Evolutionary conservation across 441 rosid genomes (phyloP), one percentile per base, ranked within the genome.

Genomic region (Adansonia madagascariensis): DNA sequence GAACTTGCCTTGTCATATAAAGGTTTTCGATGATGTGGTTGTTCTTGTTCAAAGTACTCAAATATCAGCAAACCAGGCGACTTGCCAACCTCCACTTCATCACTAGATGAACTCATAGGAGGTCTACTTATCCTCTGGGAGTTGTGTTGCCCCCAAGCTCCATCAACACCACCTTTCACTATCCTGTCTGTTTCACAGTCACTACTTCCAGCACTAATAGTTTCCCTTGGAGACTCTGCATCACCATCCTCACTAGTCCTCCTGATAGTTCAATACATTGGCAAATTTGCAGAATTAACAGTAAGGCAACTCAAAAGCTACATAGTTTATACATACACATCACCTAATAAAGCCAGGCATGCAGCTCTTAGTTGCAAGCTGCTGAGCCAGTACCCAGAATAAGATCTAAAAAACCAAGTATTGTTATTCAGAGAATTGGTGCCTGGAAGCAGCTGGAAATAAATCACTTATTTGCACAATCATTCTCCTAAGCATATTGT

Each of bases 11-110:
- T 85, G 78, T 85, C 89, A 79, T 81, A 85, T 4, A 89, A 76
- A 80, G 91, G 91, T 80, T 80, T 84, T 17, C 91, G 85, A 61
- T 80, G 84, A 83, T 82, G 86, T 11, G 91, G 91, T 66, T 85
- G 90, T 47, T 87, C 90, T 72, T 63, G 87, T 77, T 89, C 91
- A 75, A 87, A 73, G 80, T 85, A 87, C 76, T 89, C 85, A 72
- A 80, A 89, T 10, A 84, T 49, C 64, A 89, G 84, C 68, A 41
- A 75, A 66, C 86, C 86, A 22, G 83, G 80, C 17, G 84, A 71
- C 69, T 78, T 69, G 55, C 63, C 53, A 46, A 59, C 35, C 79
- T 68, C 69, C 0, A 18, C 31, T 68, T 77, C 75, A 46, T 69
- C 75, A 59, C 75, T 69, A 44, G 79, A 77, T 18, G 79, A 24